Evolutionary conservation across 2,329 filamentous ascomycete species (phyloP).

Genomic region (Didymella pomorum): DNA sequence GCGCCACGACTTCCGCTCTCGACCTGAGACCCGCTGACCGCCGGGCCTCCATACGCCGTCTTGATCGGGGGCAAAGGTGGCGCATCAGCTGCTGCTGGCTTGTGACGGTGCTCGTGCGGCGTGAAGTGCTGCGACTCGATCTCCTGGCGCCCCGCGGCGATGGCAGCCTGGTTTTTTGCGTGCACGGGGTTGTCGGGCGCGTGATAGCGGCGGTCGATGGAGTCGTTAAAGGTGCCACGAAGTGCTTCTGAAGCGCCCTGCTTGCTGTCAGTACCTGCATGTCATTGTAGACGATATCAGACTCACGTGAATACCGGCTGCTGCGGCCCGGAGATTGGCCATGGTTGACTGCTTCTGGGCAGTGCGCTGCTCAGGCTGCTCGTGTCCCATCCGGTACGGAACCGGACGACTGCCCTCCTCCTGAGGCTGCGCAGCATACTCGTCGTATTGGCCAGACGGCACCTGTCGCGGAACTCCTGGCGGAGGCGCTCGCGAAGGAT

Average conservation of each 20-base stretch:
- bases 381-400: constrained; percentile 35
- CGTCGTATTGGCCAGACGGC: constrained; percentile 20
- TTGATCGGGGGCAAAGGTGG: constrained; percentile 25
- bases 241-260: constrained; percentile 49
- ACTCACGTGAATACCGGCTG: constrained; percentile 49
- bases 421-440: constrained; percentile 1
- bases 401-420: constrained; percentile 30
- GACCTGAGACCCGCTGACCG: constrained; percentile 35
- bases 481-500: constrained; percentile 44
- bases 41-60: constrained; percentile 28
- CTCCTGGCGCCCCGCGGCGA: constrained; percentile 43
- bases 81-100: constrained; percentile 18
- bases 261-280: constrained; percentile 7
- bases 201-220: constrained; percentile 42
- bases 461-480: constrained; percentile 44
- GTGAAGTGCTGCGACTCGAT: constrained; percentile 37
- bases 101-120: constrained; percentile 20
- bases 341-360: constrained; percentile 41
- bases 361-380: constrained; percentile 8
- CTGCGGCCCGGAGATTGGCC: constrained; percentile 46
- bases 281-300: too few relatives aligned
- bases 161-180: constrained; percentile 44
- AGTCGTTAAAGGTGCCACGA: constrained; percentile 46
- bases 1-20: constrained; percentile 32
- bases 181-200: constrained; percentile 36